A percentile compares a stretch with the other conserved stretches of the same genome.
Evolutionary conservation across 345 rosid genomes (phyloP).

Genomic region (Brassica incana): DNA sequence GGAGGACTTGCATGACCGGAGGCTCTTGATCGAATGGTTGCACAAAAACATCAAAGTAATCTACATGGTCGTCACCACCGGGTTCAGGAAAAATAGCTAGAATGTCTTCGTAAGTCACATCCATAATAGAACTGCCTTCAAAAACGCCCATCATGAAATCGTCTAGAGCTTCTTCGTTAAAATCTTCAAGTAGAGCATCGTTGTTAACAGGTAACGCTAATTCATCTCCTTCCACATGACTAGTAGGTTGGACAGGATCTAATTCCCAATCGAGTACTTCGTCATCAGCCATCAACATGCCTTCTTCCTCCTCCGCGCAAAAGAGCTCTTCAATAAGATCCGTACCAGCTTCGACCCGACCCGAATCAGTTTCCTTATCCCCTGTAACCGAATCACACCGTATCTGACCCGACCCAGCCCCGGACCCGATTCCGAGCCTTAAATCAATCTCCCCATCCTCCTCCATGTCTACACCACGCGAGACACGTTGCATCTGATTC

Average conservation of each 20-base stretch:
- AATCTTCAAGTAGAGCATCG: conserved; percentile 13
- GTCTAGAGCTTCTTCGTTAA: conserved; percentile 12
- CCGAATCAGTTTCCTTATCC: conserved; percentile 22
- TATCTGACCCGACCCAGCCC: conserved; percentile 5
- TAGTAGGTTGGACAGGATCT: conserved; percentile 1
- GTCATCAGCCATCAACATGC: conserved; percentile 9
- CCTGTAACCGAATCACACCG: conserved; percentile 23
- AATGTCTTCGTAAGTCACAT: background rate
- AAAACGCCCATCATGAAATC: background rate
- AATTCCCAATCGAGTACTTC: conserved; percentile 24
- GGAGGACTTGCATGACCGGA: conserved; percentile 50
- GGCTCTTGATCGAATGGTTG: conserved; percentile 35
- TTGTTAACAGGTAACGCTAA: conserved; percentile 25
- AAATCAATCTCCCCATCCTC: conserved; percentile 12
- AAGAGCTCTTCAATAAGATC: background rate
- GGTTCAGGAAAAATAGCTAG: conserved; percentile 9
- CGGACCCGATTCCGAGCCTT: conserved; percentile 27
- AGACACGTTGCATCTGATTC: conserved; percentile 7
- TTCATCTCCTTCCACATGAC: background rate
- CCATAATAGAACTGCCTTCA: background rate
- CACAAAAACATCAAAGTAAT: conserved; percentile 6
- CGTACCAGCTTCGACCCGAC: conserved; percentile 17
- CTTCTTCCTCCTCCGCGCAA: background rate
- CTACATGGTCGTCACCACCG: background rate
- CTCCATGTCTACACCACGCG: background rate